Evolutionary conservation across 306 rosid genomes (phyloP).

Genomic region (Albizia julibrissin): DNA sequence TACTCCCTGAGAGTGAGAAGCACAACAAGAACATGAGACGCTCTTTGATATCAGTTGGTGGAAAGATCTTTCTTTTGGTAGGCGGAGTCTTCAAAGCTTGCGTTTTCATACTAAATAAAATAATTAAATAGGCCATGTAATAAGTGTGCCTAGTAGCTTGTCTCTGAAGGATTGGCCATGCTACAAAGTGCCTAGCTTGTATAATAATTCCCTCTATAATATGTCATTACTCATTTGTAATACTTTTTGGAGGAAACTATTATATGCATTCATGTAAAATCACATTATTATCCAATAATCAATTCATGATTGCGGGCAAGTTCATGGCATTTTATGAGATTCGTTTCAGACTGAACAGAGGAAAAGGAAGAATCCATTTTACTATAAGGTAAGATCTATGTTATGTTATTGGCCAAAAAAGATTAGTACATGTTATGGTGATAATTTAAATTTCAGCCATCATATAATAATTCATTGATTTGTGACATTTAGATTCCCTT

Average conservation of each 20-base stretch:
- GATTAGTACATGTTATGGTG: not conserved
- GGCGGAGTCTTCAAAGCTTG: not conserved
- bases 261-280: not conserved
- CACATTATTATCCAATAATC: not conserved
- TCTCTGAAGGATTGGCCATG: not conserved
- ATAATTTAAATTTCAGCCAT: not conserved
- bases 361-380: no score
- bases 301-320: not conserved
- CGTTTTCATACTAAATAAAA: not conserved
- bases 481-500: not conserved
- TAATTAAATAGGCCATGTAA: not conserved
- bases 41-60: not conserved
- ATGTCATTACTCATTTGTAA: no score
- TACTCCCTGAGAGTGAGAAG: constrained; percentile 12
- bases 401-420: not conserved
- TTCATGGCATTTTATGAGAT: not conserved
- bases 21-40: not conserved
- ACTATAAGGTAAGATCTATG: no score
- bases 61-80: not conserved
- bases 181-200: not conserved
- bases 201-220: not conserved
- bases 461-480: not conserved
- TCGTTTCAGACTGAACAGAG: not conserved
- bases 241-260: not conserved
- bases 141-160: not conserved